Base-by-base conservation (phyloP, 2,329 filamentous ascomycete genomes). In the Delphinella strobiligena region DNA sequence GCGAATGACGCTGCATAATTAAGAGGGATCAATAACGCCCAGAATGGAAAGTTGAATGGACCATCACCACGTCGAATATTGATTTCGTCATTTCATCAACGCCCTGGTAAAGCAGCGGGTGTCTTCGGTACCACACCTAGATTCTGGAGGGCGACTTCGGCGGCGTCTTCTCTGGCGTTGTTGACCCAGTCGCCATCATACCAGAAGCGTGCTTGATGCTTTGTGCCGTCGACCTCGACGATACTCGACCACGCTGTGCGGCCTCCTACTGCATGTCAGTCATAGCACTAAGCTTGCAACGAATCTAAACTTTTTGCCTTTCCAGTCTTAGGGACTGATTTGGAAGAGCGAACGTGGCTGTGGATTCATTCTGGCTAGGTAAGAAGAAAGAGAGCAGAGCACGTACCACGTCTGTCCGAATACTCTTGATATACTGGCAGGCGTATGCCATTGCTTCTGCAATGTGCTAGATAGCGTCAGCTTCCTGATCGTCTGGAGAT, bases 131-230 rank as follows among this genome's bases (percentile, higher is more conserved):
- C 27, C 16, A 42, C 34, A 5, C 45, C 45, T 34, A 47, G 33
- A n/a, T 39, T 72, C 53, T 69, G 72, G 45, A 82, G 60, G 18
- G 86, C 86, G 45, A 82, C 73, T 62, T 94, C 85, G 48, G 87
- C 86, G n/a, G 85, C 87, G 58, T 94, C 87, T 61, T 94, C 87
- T 62, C 77, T 80, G 43, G 86, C 86, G 54, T 93, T 93, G 67
- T 88, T 77, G 60, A 89, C 71, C 55, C 85, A 86, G 57, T 85
- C 78, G 45, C 86, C 86, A 60, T 93, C 87, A 62, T 93, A 94
- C 85, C 85, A 94, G 63, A 78, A 93, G 46, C 85, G 75, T 34
- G 86, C 86, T n/a, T 71, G 58, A 51, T 84, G 71, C 34, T 64
- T 70, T 37, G 71, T 64, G 39, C 78, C 79, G 50, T 74, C 68